A percentile compares a stretch with the other conserved stretches of the same genome.
Conservation (phyloP, 139 green algal species). For the Zygnema circumcarinatum region DNA sequence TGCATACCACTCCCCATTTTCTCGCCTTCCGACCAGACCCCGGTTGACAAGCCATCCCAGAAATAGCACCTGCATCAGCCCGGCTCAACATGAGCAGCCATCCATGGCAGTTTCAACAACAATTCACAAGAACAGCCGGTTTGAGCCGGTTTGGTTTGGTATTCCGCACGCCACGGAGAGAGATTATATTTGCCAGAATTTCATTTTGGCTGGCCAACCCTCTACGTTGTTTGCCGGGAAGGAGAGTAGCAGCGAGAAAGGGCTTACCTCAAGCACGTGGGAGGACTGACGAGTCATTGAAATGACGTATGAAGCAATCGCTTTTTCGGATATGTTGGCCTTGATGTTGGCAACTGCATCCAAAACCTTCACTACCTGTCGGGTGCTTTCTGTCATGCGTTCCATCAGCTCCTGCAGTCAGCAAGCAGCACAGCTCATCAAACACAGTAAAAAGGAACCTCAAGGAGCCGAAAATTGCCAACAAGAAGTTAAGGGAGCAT, state of each 20-base stretch:
- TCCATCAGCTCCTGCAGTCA: constrained; percentile 3
- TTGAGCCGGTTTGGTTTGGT: too few species aligned
- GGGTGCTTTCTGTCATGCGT: constrained; percentile 3
- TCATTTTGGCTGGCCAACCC: too few species aligned
- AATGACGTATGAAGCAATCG: constrained; percentile 91
- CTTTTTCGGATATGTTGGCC: constrained; percentile 40
- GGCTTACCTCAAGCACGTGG: constrained; percentile 85
- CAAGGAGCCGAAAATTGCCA: too few species aligned
- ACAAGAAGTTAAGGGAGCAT: too few species aligned
- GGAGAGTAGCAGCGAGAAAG: too few species aligned
- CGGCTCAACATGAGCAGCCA: too few species aligned
- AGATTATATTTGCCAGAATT: too few species aligned
- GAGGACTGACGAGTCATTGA: constrained; percentile 80
- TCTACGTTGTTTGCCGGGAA: too few species aligned
- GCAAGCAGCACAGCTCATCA: not conserved
- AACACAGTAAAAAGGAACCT: too few species aligned
- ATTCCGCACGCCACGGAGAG: too few species aligned
- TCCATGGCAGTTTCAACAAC: too few species aligned
- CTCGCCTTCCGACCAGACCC: constrained; percentile 83
- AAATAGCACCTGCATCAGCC: constrained; percentile 33
- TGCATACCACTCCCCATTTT: constrained; percentile 48
- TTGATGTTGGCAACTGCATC: constrained; percentile 15
- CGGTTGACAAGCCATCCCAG: constrained; percentile 36
- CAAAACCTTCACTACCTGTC: constrained; percentile 57
- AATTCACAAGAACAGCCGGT: too few species aligned